A percentile compares a stretch with the other conserved stretches of the same genome.
Conservation (phyloP, 2,329 filamentous ascomycete species). For the Amauroascus verrucosus region DNA sequence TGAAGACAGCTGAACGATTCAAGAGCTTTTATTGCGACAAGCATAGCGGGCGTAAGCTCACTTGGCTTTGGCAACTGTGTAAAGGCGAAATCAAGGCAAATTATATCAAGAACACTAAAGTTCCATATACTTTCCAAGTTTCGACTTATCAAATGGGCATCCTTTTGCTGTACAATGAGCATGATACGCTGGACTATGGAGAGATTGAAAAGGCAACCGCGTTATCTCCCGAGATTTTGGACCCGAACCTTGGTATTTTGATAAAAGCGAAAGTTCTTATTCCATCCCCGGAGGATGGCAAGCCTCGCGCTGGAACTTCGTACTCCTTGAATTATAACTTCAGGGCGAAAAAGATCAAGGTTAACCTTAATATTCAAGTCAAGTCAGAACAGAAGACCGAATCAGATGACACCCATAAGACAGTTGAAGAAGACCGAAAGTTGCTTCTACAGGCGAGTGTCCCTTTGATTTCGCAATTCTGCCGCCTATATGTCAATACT, state of each 20-base stretch:
- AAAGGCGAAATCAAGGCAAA: slow-evolving; percentile 94
- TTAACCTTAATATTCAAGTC: slow-evolving; percentile 90
- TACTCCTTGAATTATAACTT: slow-evolving; percentile 89
- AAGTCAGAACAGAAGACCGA: slow-evolving; percentile 95
- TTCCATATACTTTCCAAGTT: slow-evolving; percentile 92
- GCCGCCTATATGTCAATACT: slow-evolving; percentile 16
- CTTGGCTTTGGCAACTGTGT: slow-evolving; percentile 96
- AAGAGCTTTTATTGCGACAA: slow-evolving; percentile 88
- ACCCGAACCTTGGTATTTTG: slow-evolving; percentile 75
- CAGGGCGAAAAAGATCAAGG: slow-evolving; percentile 96
- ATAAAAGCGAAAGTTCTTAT: slow-evolving; percentile 85
- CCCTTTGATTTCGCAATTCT: slow-evolving; percentile 7
- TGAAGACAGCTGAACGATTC: slow-evolving; percentile 81
- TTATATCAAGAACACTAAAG: slow-evolving; percentile 81
- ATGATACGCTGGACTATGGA: slow-evolving; percentile 72
- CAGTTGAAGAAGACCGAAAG: slow-evolving; percentile 95
- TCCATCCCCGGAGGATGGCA: slow-evolving; percentile 60
- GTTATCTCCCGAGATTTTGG: slow-evolving; percentile 69
- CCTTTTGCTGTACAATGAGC: slow-evolving; percentile 86
- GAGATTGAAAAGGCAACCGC: slow-evolving; percentile 76
- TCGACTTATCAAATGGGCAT: slow-evolving; percentile 98
- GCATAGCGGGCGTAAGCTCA: slow-evolving; percentile 90
- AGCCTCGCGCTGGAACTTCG: slow-evolving; percentile 64
- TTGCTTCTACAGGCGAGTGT: slow-evolving; percentile 81
- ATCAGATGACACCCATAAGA: slow-evolving; percentile 96